phyloP scores from a whole-genome alignment of 2,329 filamentous ascomycete species.

The Colletotrichum sp. region DNA sequence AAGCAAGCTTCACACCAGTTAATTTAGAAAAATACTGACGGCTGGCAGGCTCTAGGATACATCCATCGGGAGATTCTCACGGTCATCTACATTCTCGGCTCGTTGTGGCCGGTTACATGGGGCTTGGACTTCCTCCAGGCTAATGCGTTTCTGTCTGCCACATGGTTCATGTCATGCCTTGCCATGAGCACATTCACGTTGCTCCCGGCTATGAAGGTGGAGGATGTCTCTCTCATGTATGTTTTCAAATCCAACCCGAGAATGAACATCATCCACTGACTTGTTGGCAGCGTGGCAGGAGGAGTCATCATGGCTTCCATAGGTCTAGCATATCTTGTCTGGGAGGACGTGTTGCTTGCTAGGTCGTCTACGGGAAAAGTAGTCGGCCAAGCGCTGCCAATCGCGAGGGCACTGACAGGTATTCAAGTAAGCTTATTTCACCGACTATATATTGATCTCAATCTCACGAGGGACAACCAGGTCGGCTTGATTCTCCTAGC shows the following conservation, averaged over 20 bases:
- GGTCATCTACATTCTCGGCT: conserved; percentile 74
- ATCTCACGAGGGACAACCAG: conserved; percentile 37
- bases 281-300: conserved; percentile 65
- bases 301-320: conserved; percentile 79
- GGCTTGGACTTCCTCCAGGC: conserved; percentile 73
- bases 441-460: neutral
- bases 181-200: conserved; percentile 92
- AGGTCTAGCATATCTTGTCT: conserved; percentile 79
- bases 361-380: neutral
- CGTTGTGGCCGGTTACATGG: conserved; percentile 79
- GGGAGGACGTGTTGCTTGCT: conserved; percentile 64
- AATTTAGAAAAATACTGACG: conserved; percentile 20
- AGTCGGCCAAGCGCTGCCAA: conserved; percentile 20
- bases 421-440: conserved; percentile 56
- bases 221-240: conserved; percentile 78
- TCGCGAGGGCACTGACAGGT: conserved; percentile 68
- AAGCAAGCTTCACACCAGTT: conserved; percentile 32
- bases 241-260: conserved; percentile 28
- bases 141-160: conserved; percentile 67
- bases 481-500: conserved; percentile 80
- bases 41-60: conserved; percentile 82
- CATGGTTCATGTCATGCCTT: conserved; percentile 79
- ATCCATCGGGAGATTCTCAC: conserved; percentile 90
- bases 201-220: conserved; percentile 83
- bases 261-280: conserved; percentile 23